A percentile compares a stretch with the other conserved stretches of the same genome.
phyloP scores from a whole-genome alignment of 164 flowering plant species.

The Echeveria elegans region DNA sequence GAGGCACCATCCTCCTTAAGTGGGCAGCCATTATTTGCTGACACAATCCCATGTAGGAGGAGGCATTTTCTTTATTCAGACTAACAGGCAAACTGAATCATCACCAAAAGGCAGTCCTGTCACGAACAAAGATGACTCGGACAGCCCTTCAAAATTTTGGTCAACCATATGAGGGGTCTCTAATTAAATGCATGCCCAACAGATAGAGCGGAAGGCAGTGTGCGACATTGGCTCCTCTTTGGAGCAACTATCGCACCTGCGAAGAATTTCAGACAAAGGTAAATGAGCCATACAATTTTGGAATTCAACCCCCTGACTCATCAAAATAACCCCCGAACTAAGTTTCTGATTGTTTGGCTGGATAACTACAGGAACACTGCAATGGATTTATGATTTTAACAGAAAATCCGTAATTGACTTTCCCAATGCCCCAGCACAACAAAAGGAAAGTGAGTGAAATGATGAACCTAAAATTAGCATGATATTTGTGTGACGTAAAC shows the following conservation, averaged over 20 bases:
- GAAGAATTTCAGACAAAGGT: constrained; percentile 37
- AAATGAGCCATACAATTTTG: constrained; percentile 9
- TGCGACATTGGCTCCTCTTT: constrained; percentile 99
- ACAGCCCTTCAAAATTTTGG: constrained; percentile 62
- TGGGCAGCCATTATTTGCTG: constrained; percentile 48
- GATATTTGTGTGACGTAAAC: neutral
- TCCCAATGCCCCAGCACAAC: neutral
- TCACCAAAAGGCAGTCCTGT: constrained; percentile 66
- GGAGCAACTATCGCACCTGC: constrained; percentile 99
- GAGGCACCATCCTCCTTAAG: constrained; percentile 55
- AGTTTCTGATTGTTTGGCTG: constrained; percentile 2
- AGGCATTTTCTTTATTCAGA: constrained; percentile 41
- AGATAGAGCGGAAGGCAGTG: constrained; percentile 56
- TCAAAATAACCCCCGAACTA: neutral
- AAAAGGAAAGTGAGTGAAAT: neutral
- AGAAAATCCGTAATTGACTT: neutral
- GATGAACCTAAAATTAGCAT: neutral
- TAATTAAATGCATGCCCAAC: constrained; percentile 61
- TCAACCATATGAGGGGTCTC: constrained; percentile 60
- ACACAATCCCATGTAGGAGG: constrained; percentile 80
- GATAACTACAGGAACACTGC: neutral
- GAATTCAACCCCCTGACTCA: neutral
- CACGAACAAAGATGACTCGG: constrained; percentile 59
- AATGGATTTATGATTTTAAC: neutral
- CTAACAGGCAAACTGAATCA: constrained; percentile 76